Evolutionary conservation across 1,139 yeast genomes (phyloP), one percentile per base, ranked within the genome.

Genomic region (Taphrina betulina): DNA sequence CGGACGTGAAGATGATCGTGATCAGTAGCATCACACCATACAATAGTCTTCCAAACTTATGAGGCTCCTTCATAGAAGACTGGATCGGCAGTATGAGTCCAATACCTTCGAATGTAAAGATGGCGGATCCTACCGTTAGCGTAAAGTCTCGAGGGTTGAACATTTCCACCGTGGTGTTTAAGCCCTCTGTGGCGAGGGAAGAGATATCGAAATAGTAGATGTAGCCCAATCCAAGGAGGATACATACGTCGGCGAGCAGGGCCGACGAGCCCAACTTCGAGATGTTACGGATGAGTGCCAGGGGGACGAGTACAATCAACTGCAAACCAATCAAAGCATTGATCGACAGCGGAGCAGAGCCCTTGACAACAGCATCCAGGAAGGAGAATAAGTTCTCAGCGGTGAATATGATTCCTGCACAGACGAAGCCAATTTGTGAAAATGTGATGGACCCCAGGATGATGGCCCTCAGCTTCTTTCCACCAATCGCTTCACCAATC

Each of bases 21-120:
- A 89, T 90, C 7, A 85, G 80, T 5, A 77, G 67, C 78, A 92
- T 83, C 1, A 90, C 97, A 58, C 79, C 74, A 7, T 80, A 79
- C 59, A 92, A 73, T 2, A 89, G 82, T 33, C 73, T 73, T 29
- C 85, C 81, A 69, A 92, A 90, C 64, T 83, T 78, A 51, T 79
- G 71, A 0, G 96, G 96, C 61, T 82, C 75, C 46, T 80, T 79
- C 98, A 92, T 92, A 2, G 96, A 85, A 65, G 92, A 96, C 66
- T 89, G 95, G 65, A 92, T 89, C 1, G 98, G 98, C 46, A 92
- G 85, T 59, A 92, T 78, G 51, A 92, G 76, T 0, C 98, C 97
- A 60, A 92, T 85, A 5, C 98, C 98, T 70, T 92, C 98, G 68
- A 85, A 92, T 7, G 98, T 90, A 77, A 92, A 92, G 41, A 92